These are phyloP conservation scores for Magnaporthiopsis rhizophila DNA, from an alignment of 2,329 filamentous ascomycete species.

Conservation along the genomic window DNA sequence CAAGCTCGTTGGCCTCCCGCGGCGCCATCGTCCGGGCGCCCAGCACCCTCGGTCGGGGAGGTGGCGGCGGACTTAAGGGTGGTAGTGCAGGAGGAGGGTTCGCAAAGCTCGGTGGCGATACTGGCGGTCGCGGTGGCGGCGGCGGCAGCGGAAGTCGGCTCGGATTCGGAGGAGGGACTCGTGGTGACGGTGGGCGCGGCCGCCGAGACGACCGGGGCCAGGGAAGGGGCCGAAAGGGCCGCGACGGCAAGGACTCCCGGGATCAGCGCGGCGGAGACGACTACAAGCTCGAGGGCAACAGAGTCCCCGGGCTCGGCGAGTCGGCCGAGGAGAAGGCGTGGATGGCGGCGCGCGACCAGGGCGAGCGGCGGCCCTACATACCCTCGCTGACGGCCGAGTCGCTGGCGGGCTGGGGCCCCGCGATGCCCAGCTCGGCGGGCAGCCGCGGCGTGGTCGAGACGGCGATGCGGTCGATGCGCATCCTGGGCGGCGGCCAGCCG, in stretches of 20 bases:
- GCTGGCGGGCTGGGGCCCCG: constrained; percentile 29
- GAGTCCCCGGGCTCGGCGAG: constrained; percentile 8
- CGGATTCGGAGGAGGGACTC: background rate
- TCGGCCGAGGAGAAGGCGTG: constrained; percentile 17
- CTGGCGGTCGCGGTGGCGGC: constrained; percentile 10
- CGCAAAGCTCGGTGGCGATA: background rate
- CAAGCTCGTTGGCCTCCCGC: background rate
- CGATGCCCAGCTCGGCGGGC: constrained; percentile 23
- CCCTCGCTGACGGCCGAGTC: constrained; percentile 25
- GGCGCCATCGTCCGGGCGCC: background rate
- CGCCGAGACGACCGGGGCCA: constrained; percentile 2
- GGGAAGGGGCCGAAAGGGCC: constrained; percentile 7
- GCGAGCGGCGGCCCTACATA: constrained; percentile 21
- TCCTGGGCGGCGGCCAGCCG: constrained; percentile 28
- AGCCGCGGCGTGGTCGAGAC: constrained; percentile 24
- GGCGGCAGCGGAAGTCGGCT: constrained; percentile 9
- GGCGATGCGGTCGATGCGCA: constrained; percentile 28
- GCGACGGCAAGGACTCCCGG: constrained; percentile 1
- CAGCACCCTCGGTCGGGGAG: background rate
- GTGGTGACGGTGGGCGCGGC: background rate
- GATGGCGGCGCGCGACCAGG: constrained; percentile 21
- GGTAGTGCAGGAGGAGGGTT: background rate
- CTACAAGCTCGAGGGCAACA: constrained; percentile 8
- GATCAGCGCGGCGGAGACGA: background rate
- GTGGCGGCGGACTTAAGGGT: too few relatives aligned